A percentile compares a stretch with the other conserved stretches of the same genome.
These are phyloP conservation scores for Xenosphaeropsis pyriputrescens DNA, from an alignment of 2,329 filamentous ascomycete species.

Conservation along the genomic window DNA sequence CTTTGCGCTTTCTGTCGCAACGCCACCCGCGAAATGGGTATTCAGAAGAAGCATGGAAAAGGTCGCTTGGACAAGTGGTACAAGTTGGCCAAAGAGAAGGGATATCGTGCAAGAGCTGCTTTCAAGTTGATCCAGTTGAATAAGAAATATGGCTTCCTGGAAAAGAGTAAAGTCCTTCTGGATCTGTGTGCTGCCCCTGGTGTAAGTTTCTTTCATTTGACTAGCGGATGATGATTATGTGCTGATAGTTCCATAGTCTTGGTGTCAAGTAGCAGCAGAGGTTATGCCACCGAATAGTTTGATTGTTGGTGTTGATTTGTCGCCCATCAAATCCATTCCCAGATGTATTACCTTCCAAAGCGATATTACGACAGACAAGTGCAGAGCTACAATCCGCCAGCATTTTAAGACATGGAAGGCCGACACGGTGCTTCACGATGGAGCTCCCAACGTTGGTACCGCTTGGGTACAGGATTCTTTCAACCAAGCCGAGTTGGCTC, in stretches of 20 bases:
- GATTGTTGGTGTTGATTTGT: slow-evolving; percentile 86
- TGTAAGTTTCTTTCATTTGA: slow-evolving; percentile 31
- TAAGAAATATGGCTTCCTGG: slow-evolving; percentile 97
- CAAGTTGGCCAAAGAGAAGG: slow-evolving; percentile 94
- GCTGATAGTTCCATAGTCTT: slow-evolving; percentile 43
- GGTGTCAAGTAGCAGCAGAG: slow-evolving; percentile 93
- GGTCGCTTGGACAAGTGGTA: slow-evolving; percentile 99
- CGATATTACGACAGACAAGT: slow-evolving; percentile 97
- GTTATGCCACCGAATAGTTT: slow-evolving; percentile 83
- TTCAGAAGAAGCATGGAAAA: slow-evolving; percentile 98
- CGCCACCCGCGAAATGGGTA: slow-evolving; percentile 50
- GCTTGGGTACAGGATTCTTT: slow-evolving; percentile 98
- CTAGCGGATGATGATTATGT: neutral
- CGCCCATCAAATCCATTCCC: slow-evolving; percentile 91
- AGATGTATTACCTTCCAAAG: slow-evolving; percentile 90
- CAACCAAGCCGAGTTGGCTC: slow-evolving; percentile 83
- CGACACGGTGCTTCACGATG: slow-evolving; percentile 90
- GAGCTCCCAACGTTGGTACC: slow-evolving; percentile 93
- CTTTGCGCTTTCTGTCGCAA: slow-evolving; percentile 3
- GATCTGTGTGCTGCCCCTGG: slow-evolving; percentile 97
- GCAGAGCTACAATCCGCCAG: slow-evolving; percentile 72
- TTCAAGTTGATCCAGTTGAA: slow-evolving; percentile 98
- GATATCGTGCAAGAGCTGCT: slow-evolving; percentile 85
- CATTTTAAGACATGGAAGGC: slow-evolving; percentile 95
- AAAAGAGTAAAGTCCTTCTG: slow-evolving; percentile 89